Conservation (phyloP, 805 yeast genomes). For the Hagleromyces aurorensis region DNA sequence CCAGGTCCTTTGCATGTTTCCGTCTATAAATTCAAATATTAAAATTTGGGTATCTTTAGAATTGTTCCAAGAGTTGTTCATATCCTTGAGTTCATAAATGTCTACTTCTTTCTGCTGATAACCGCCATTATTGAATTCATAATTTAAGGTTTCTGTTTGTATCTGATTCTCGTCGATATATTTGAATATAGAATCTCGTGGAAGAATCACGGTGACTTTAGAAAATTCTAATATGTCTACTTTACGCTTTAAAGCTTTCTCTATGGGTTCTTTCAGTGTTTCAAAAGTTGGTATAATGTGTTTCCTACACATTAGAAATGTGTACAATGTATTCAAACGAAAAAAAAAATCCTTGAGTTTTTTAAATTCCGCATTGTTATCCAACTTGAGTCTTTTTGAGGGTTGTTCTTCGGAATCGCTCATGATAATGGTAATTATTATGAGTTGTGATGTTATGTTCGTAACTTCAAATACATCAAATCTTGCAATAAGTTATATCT, state of each 20-base stretch:
- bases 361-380: constrained; percentile 27
- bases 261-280: constrained; percentile 44
- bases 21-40: constrained; percentile 72
- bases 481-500: too few relatives aligned
- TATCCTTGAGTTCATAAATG: constrained; percentile 40
- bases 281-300: constrained; percentile 53
- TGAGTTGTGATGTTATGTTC: too few relatives aligned
- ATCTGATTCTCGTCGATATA: constrained; percentile 75
- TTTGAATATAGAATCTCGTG: constrained; percentile 60
- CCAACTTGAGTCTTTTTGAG: constrained; percentile 10
- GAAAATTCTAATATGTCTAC: constrained; percentile 53
- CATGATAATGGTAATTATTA: too few relatives aligned
- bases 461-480: too few relatives aligned
- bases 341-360: constrained; percentile 43
- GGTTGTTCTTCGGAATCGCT: constrained; percentile 2
- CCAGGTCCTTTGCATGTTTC: constrained; percentile 43
- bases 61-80: constrained; percentile 28
- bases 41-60: constrained; percentile 44
- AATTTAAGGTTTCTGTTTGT: constrained; percentile 32
- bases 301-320: constrained; percentile 53
- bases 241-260: constrained; percentile 39
- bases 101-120: constrained; percentile 50
- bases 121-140: constrained; percentile 37
- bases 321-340: constrained; percentile 50
- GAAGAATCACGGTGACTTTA: constrained; percentile 50